A percentile compares a stretch with the other conserved stretches of the same genome.
Evolutionary conservation across 805 yeast species (phyloP).

Genomic region (Kuraishia borneana): DNA sequence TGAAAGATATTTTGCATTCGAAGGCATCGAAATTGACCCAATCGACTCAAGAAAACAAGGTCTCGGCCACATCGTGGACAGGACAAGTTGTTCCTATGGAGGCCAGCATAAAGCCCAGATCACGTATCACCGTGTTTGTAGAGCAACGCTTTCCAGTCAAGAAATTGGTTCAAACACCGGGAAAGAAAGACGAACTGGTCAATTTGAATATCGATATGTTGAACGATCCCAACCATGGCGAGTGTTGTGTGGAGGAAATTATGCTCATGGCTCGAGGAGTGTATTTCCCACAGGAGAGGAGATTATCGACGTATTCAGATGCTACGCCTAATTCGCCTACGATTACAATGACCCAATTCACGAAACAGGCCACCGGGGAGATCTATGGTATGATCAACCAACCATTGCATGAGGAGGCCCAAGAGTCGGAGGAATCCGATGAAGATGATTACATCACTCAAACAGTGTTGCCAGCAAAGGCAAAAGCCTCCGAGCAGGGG

Average conservation of each 20-base stretch:
- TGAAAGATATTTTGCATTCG: neutral
- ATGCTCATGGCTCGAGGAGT: conserved; percentile 13
- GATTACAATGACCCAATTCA: conserved; percentile 58
- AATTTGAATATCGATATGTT: conserved; percentile 50
- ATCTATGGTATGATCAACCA: conserved; percentile 67
- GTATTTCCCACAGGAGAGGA: neutral
- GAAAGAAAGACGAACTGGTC: conserved; percentile 49
- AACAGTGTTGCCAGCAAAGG: conserved; percentile 18
- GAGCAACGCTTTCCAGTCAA: conserved; percentile 30
- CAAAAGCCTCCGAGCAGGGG: conserved; percentile 8
- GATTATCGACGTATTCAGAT: conserved; percentile 5
- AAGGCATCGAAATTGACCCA: neutral
- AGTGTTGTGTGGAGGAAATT: conserved; percentile 54
- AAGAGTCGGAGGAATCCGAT: conserved; percentile 3
- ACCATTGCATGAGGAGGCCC: conserved; percentile 23
- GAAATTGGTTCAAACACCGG: conserved; percentile 40
- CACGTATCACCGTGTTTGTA: conserved; percentile 22
- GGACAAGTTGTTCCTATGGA: conserved; percentile 33
- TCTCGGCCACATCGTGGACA: conserved; percentile 45
- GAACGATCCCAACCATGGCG: conserved; percentile 34
- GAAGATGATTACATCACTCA: conserved; percentile 34
- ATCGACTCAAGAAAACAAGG: conserved; percentile 35
- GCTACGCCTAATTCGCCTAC: conserved; percentile 43
- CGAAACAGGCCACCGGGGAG: conserved; percentile 67
- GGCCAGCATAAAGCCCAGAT: neutral